Conservation (phyloP, 2,329 filamentous ascomycete species). For the Cytospora schulzeri region DNA sequence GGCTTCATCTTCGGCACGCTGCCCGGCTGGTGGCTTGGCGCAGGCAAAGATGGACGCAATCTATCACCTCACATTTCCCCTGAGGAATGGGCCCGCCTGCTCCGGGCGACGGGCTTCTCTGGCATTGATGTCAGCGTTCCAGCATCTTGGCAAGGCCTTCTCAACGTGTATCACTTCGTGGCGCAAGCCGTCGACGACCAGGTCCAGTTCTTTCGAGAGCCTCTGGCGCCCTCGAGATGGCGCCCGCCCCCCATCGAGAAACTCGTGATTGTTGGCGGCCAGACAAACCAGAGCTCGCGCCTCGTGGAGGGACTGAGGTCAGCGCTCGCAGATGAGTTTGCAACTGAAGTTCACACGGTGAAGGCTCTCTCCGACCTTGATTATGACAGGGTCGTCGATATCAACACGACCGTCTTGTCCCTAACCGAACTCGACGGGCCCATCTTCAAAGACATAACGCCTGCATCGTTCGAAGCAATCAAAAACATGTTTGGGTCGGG, state of each 20-base stretch:
- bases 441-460: slow-evolving; percentile 31
- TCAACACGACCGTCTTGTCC: slow-evolving; percentile 24
- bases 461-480: slow-evolving; percentile 23
- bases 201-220: slow-evolving; percentile 26
- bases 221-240: slow-evolving; percentile 18
- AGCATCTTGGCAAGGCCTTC: slow-evolving; percentile 12
- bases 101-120: slow-evolving; percentile 32
- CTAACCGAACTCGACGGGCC: slow-evolving; percentile 35
- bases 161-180: slow-evolving; percentile 26
- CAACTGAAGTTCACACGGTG: not conserved
- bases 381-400: not conserved
- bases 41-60: slow-evolving; percentile 24
- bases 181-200: slow-evolving; percentile 29
- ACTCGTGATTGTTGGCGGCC: not conserved
- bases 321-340: not conserved
- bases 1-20: not conserved
- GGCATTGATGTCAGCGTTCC: slow-evolving; percentile 31
- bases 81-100: slow-evolving; percentile 30
- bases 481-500: slow-evolving; percentile 28
- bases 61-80: slow-evolving; percentile 4
- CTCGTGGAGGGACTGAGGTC: not conserved
- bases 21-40: slow-evolving; percentile 1
- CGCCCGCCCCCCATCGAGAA: not conserved
- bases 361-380: not conserved
- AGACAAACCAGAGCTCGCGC: not conserved